phyloP scores from a whole-genome alignment of 345 rosid genomes.

The Salix exigua region DNA sequence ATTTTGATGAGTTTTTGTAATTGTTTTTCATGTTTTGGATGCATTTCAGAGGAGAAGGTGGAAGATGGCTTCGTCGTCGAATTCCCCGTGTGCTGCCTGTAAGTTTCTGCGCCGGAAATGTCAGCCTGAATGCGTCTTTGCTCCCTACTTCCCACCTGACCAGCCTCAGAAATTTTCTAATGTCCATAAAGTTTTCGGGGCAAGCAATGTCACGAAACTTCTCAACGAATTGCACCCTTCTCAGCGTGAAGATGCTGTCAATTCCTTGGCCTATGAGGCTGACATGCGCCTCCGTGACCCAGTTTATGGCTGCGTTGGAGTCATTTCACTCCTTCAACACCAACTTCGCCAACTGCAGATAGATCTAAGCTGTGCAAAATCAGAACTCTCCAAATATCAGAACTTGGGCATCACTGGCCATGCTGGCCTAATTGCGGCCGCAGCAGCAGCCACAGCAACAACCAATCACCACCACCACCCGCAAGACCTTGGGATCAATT shows the following conservation, averaged over 20 bases:
- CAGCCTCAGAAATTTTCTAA: conserved; percentile 30
- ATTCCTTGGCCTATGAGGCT: conserved; percentile 30
- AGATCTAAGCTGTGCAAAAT: conserved; percentile 32
- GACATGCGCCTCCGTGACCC: conserved; percentile 34
- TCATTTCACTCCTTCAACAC: conserved; percentile 29
- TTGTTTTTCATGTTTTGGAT: not conserved
- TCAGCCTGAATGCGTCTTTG: conserved; percentile 30
- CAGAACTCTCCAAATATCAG: conserved; percentile 30
- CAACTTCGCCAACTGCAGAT: conserved; percentile 31
- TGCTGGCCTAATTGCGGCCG: conserved; percentile 58
- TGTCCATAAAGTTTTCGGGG: conserved; percentile 31
- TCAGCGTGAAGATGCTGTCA: conserved; percentile 32
- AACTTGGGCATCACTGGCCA: conserved; percentile 40
- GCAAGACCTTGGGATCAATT: conserved; percentile 62
- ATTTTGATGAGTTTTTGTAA: not conserved
- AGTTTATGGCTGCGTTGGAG: conserved; percentile 30
- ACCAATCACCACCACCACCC: conserved; percentile 31
- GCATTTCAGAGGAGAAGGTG: conserved; percentile 2
- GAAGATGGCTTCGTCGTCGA: conserved; percentile 29
- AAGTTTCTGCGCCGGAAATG: conserved; percentile 29
- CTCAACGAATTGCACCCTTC: conserved; percentile 31
- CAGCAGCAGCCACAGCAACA: conserved; percentile 41
- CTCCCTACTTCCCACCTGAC: conserved; percentile 32
- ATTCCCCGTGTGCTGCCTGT: conserved; percentile 31
- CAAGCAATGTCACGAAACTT: conserved; percentile 27